Percentiles rank a stretch among this genome's conserved stretches.
Evolutionary conservation across 2,329 filamentous ascomycete species (phyloP).

Genomic region (Penicillium sp.): DNA sequence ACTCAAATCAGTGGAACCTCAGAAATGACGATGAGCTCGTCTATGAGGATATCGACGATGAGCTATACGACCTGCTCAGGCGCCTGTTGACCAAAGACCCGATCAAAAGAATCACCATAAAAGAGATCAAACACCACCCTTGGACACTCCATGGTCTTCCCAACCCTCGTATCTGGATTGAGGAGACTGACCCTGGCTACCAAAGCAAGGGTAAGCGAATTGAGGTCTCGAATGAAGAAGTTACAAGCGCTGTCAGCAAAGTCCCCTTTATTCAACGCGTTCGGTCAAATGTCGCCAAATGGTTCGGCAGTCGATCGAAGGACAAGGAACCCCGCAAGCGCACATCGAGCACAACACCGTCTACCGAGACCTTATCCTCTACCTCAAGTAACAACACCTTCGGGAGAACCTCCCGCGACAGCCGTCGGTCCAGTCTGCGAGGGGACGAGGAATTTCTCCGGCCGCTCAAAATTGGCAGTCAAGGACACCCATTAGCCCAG

Average conservation of each 20-base stretch:
- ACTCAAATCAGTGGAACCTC: conserved; percentile 46
- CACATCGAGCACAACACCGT: conserved; percentile 52
- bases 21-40: conserved; percentile 73
- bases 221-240: conserved; percentile 85
- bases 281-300: conserved; percentile 71
- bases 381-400: conserved; percentile 56
- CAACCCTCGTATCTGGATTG: conserved; percentile 78
- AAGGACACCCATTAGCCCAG: conserved; percentile 69
- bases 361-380: conserved; percentile 52
- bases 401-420: conserved; percentile 51
- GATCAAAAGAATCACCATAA: conserved; percentile 78
- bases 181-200: conserved; percentile 82
- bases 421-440: conserved; percentile 55
- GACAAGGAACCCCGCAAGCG: conserved; percentile 47
- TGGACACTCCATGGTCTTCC: conserved; percentile 81
- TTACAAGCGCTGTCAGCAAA: conserved; percentile 85
- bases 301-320: conserved; percentile 47
- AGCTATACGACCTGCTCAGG: conserved; percentile 72
- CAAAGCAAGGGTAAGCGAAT: conserved; percentile 80
- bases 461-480: conserved; percentile 49
- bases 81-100: conserved; percentile 87
- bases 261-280: conserved; percentile 84
- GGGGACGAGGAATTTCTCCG: conserved; percentile 57
- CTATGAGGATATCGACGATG: conserved; percentile 82
- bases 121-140: conserved; percentile 88